Evolutionary conservation across 2,329 filamentous ascomycete genomes (phyloP), one percentile per base, ranked within the genome.

Genomic region (Ophiostoma sp.): DNA sequence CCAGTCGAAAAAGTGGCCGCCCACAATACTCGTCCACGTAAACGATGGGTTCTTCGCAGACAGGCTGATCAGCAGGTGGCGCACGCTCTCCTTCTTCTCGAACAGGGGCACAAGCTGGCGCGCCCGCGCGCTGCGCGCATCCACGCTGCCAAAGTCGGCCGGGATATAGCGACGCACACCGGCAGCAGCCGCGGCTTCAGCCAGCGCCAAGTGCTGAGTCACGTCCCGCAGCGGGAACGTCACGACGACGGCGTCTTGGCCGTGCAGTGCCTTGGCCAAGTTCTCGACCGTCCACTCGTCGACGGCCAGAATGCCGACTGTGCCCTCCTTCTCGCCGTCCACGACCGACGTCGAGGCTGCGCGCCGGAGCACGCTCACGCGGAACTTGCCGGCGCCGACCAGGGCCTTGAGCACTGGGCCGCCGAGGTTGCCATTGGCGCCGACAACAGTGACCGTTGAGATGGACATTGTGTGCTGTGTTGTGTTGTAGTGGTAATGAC

Each of bases 1-100:
- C 78, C 78, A 80, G 73, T 80, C 78, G 73, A 80, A 80, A 69
- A 80, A 79, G 69, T 80, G 78, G 1, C 78, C 78, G 41, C 74
- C 75, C 9, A 79, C 77, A 64, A 80, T 70, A 60, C 76, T 77
- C 6, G 78, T 79, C 76, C 76, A 80, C 2, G 73, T 71, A 68
- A 80, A 79, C 16, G 16, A 4, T 1, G 70, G 69, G 9, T 68
- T 52, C 0, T 75, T 72, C 44, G 18, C 44, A 2, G 64, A 44
- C 18, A 78, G 72, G 27, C 70, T 66, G 71, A 76, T 74, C 16
- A 78, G 71, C 40, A 72, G 72, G 65, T 72, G 72, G 3, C 76
- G 77, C 55, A 80, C 76, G 49, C 68, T 70, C 41, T 75, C 74
- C 72, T 80, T 80, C 58, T 73, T 70, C 63, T 75, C 73, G 64